Conservation (phyloP, 805 yeast genomes). For the Ogataea trehalophila region DNA sequence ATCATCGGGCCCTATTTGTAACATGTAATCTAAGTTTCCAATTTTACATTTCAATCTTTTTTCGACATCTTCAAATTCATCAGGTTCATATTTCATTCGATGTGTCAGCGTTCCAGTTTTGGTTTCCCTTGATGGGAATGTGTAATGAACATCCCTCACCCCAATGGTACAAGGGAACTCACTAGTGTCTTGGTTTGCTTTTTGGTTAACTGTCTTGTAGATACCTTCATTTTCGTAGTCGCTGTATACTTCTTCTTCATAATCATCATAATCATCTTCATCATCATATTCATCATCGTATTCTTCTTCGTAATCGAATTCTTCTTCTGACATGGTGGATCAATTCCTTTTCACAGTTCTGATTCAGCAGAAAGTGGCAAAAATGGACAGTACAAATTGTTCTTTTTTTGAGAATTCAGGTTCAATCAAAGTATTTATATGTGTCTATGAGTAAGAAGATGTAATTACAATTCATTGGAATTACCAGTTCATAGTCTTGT, state of each 20-base stretch:
- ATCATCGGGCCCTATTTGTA: slow-evolving; percentile 35
- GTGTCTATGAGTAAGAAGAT: too few relatives aligned
- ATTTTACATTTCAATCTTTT: slow-evolving; percentile 25
- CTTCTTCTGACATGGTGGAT: slow-evolving; percentile 8
- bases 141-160: slow-evolving; percentile 10
- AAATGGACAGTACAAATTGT: too few relatives aligned
- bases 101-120: slow-evolving; percentile 20
- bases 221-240: background rate
- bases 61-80: slow-evolving; percentile 30
- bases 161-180: slow-evolving; percentile 18
- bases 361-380: too few relatives aligned
- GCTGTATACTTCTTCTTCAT: slow-evolving; percentile 14
- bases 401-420: too few relatives aligned
- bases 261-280: slow-evolving; percentile 24
- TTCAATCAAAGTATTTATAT: too few relatives aligned
- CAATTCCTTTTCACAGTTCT: background rate
- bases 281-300: slow-evolving; percentile 12
- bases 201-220: background rate
- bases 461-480: too few relatives aligned
- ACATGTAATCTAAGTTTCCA: slow-evolving; percentile 30
- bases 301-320: slow-evolving; percentile 6
- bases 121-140: slow-evolving; percentile 17
- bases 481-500: too few relatives aligned
- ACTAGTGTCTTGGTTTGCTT: slow-evolving; percentile 12
- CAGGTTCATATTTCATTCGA: slow-evolving; percentile 25